phyloP scores from a whole-genome alignment of 1,139 yeast species.

The Taiozyma sp. region DNA sequence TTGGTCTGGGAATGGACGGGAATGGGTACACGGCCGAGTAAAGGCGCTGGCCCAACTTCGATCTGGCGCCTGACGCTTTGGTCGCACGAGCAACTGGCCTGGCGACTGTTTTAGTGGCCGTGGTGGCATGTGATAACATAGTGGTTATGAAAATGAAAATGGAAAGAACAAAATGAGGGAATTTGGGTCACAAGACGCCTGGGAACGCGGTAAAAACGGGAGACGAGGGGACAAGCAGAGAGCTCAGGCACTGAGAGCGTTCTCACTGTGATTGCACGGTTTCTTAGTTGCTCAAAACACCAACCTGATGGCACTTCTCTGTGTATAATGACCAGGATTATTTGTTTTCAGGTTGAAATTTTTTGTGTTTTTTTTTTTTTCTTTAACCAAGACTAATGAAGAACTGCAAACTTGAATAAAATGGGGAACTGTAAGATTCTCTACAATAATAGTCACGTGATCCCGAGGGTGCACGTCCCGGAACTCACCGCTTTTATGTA shows the following conservation, averaged over 20 bases:
- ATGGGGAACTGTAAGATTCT: neutral
- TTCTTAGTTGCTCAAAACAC: neutral
- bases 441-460: neutral
- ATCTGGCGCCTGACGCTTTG: neutral
- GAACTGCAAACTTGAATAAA: neutral
- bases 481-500: too few species aligned
- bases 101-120: neutral
- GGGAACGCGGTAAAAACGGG: neutral
- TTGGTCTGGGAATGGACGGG: slow-evolving; percentile 63
- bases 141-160: neutral
- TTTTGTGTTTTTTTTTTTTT: neutral
- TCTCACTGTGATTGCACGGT: neutral
- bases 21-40: slow-evolving; percentile 35
- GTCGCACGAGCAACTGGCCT: neutral
- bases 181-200: neutral
- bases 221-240: neutral
- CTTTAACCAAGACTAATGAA: neutral
- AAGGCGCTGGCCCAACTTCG: slow-evolving; percentile 15
- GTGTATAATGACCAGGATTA: neutral
- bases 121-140: slow-evolving; percentile 1
- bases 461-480: neutral
- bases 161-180: neutral
- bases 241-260: neutral
- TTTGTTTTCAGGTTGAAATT: neutral
- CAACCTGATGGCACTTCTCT: neutral